phyloP scores from a whole-genome alignment of 202 grass and related monocot genomes.

The Carex sylvatica region DNA sequence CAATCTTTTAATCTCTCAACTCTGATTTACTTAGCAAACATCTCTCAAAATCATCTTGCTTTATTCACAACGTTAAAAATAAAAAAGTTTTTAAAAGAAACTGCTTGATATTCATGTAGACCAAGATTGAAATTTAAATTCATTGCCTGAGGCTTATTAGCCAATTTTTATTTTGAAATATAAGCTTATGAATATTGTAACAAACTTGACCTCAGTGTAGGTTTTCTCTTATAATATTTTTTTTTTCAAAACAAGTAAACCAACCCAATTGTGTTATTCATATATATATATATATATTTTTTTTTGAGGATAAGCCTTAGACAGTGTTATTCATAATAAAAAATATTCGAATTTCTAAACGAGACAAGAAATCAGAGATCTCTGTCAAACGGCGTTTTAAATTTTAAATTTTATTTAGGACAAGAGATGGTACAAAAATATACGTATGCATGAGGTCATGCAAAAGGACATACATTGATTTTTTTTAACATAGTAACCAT shows the following conservation, averaged over 20 bases:
- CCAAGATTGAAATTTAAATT: background rate
- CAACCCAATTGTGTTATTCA: background rate
- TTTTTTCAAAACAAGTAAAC: too few relatives aligned
- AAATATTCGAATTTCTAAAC: background rate
- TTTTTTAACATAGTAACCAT: background rate
- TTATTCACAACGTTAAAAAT: too few relatives aligned
- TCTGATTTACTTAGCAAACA: too few relatives aligned
- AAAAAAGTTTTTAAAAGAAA: too few relatives aligned
- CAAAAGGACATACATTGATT: background rate
- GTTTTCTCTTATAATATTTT: too few relatives aligned
- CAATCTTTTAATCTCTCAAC: too few relatives aligned
- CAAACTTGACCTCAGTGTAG: too few relatives aligned
- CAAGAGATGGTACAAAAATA: background rate
- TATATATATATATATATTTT: too few relatives aligned
- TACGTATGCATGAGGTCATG: conserved; percentile 19
- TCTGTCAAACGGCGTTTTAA: background rate
- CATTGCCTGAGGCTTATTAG: background rate
- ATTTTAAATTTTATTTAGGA: background rate
- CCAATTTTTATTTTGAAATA: background rate
- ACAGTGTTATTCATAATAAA: background rate
- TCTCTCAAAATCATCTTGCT: too few relatives aligned
- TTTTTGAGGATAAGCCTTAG: too few relatives aligned
- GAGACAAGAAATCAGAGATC: background rate
- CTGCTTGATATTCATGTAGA: background rate
- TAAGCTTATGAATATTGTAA: background rate